A percentile compares a stretch with the other conserved stretches of the same genome.
These are phyloP conservation scores for Blastobotrys malaysiensis DNA, from an alignment of 1,139 yeast species.

Conservation along the genomic window DNA sequence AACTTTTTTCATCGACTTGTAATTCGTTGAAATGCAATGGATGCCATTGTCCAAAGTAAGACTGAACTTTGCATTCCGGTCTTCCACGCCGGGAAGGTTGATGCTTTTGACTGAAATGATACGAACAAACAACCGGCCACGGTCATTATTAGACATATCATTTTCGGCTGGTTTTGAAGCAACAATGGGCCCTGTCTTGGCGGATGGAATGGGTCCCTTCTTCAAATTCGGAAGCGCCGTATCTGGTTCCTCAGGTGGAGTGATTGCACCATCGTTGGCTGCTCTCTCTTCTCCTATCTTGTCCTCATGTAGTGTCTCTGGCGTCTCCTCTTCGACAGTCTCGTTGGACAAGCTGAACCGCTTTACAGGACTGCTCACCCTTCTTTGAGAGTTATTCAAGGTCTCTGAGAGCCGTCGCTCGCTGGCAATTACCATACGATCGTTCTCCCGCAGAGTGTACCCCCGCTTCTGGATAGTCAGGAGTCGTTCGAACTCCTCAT, in stretches of 20 bases:
- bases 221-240: slow-evolving; percentile 8
- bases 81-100: slow-evolving; percentile 48
- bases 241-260: slow-evolving; percentile 14
- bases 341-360: slow-evolving; percentile 7
- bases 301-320: slow-evolving; percentile 12
- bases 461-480: slow-evolving; percentile 30
- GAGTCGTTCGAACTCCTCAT: slow-evolving; percentile 36
- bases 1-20: slow-evolving; percentile 42
- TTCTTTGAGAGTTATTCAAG: slow-evolving; percentile 12
- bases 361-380: slow-evolving; percentile 26
- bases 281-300: slow-evolving; percentile 4
- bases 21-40: slow-evolving; percentile 76
- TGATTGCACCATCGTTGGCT: slow-evolving; percentile 2
- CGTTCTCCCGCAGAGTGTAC: slow-evolving; percentile 32
- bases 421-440: slow-evolving; percentile 32
- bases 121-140: slow-evolving; percentile 69
- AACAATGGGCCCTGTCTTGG: slow-evolving; percentile 5
- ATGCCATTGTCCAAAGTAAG: slow-evolving; percentile 83
- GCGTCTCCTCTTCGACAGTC: slow-evolving; percentile 11
- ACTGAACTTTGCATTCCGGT: slow-evolving; percentile 59
- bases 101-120: slow-evolving; percentile 56
- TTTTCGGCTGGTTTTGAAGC: neutral
- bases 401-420: slow-evolving; percentile 16
- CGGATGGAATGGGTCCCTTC: slow-evolving; percentile 13
- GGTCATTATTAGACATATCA: slow-evolving; percentile 41